Evolutionary conservation across 345 rosid genomes (phyloP).

Genomic region (Pistacia integerrima): DNA sequence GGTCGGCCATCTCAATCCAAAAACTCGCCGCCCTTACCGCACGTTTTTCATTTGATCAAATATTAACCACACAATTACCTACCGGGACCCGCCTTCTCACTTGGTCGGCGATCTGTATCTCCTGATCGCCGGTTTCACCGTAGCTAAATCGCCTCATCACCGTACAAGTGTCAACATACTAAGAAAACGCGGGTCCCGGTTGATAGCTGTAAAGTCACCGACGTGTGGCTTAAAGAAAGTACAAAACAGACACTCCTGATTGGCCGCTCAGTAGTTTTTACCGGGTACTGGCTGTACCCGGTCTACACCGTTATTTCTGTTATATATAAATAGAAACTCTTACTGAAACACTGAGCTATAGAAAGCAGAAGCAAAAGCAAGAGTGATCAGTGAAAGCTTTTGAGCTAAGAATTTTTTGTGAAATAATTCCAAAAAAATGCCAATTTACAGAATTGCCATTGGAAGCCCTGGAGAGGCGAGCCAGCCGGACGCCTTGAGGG

Average conservation of each 20-base stretch:
- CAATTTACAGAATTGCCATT: constrained; percentile 58
- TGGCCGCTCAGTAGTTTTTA: not conserved
- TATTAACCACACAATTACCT: constrained; percentile 14
- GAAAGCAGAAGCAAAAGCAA: not conserved
- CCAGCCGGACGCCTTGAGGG: constrained; percentile 63
- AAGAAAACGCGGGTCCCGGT: not conserved
- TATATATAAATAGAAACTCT: constrained; percentile 17
- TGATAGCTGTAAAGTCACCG: constrained; percentile 28
- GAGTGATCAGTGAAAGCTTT: not conserved
- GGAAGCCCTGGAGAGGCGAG: constrained; percentile 67
- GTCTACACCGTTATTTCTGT: constrained; percentile 33
- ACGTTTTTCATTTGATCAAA: constrained; percentile 3
- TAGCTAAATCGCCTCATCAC: constrained; percentile 2
- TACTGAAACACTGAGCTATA: not conserved
- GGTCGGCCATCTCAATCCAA: constrained; percentile 22
- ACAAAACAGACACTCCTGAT: not conserved
- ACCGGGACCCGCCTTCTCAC: constrained; percentile 26
- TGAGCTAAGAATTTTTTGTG: not conserved
- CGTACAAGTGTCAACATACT: constrained; percentile 15
- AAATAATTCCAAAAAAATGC: constrained; percentile 36
- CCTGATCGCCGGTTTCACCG: constrained; percentile 1
- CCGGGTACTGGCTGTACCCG: constrained; percentile 28
- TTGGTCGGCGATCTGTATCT: constrained; percentile 22
- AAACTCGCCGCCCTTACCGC: constrained; percentile 15
- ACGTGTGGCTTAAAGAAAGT: constrained; percentile 7